Base-by-base conservation (phyloP, 1,284 basidiomycete genomes). In the Veloporphyrellus conicus region DNA sequence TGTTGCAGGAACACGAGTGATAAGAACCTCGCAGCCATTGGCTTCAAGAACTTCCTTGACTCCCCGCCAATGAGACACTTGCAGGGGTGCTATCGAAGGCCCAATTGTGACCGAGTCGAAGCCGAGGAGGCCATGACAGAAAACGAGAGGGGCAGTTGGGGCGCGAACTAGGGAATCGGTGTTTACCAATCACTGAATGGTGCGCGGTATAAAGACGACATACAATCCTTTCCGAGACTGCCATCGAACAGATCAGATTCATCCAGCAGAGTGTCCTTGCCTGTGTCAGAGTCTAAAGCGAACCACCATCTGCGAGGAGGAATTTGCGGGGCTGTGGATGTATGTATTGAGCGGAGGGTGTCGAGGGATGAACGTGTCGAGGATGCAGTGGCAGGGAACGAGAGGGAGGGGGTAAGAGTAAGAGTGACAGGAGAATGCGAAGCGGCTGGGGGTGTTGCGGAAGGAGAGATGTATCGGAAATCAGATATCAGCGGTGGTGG, bases 11-110 rank as follows among this genome's bases (percentile, higher is more conserved):
- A 97, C 93, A 25, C 90, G 82, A 0, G 91, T 90, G 56, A 96
- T 89, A 57, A 97, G 77, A 27, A 96, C 90, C 63, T 97, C 87
- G n/a, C 80, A 80, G 15, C 91, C 93, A 60, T 88, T 91, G 22
- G 84, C 77, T 61, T 94, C 85, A 9, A 98, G 76, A 7, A 88
- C 90, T 62, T 96, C 90, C 59, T 87, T 86, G 54, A 97, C 93
- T 3, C 94, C 94, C 32, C 93, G 79, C 94, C 94, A 98, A 66
- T 98, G 93, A 5, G 84, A 78, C 40, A 98, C 90, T 60, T 93
- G 83, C 22, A 97, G 61, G 4, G 88, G 83, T 10, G 87, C 84
- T 48, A 92, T 83, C 15, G 81, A 68, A 2, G 80, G 81, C 9
- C 84, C 82, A 37, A 88, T 79, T 5, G 77, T 84, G 52, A 88